Conservation (phyloP, 306 rosid genomes). For the Coriaria nepalensis region DNA sequence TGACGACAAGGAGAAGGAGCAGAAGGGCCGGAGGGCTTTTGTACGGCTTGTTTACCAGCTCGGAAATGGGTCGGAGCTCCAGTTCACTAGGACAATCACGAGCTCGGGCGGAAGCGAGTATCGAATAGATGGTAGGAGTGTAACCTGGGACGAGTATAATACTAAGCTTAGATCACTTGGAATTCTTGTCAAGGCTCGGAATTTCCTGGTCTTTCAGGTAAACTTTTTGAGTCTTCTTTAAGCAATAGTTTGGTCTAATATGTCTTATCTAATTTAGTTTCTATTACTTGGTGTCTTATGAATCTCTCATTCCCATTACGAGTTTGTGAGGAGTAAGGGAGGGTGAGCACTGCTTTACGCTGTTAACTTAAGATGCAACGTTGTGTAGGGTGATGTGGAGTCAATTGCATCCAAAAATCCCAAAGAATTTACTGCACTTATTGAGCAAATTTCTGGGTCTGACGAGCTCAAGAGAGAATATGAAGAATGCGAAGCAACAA, state of each 20-base stretch:
- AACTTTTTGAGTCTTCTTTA: not conserved
- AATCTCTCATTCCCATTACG: too few relatives aligned
- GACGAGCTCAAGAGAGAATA: slow-evolving; percentile 82
- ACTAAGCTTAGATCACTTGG: slow-evolving; percentile 61
- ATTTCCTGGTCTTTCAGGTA: slow-evolving; percentile 97
- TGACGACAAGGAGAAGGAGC: slow-evolving; percentile 84
- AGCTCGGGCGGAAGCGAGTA: slow-evolving; percentile 80
- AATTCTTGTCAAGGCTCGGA: slow-evolving; percentile 94
- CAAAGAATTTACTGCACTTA: slow-evolving; percentile 73
- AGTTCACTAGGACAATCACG: slow-evolving; percentile 66
- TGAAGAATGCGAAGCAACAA: slow-evolving; percentile 74
- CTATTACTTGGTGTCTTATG: not conserved
- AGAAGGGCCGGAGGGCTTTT: slow-evolving; percentile 74
- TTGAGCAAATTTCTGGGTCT: slow-evolving; percentile 96
- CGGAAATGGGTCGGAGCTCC: slow-evolving; percentile 56
- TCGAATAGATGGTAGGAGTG: slow-evolving; percentile 54
- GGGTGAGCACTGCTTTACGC: not conserved
- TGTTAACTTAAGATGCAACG: not conserved
- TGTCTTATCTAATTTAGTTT: too few relatives aligned
- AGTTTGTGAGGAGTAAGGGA: too few relatives aligned
- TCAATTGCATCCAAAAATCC: slow-evolving; percentile 96
- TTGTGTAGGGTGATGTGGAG: slow-evolving; percentile 87
- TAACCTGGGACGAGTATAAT: slow-evolving; percentile 66
- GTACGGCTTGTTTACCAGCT: slow-evolving; percentile 78
- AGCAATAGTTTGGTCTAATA: too few relatives aligned